Evolutionary conservation across 192 early-diverging fungal genomes (phyloP).

Genomic region (Umbelopsis vinacea): DNA sequence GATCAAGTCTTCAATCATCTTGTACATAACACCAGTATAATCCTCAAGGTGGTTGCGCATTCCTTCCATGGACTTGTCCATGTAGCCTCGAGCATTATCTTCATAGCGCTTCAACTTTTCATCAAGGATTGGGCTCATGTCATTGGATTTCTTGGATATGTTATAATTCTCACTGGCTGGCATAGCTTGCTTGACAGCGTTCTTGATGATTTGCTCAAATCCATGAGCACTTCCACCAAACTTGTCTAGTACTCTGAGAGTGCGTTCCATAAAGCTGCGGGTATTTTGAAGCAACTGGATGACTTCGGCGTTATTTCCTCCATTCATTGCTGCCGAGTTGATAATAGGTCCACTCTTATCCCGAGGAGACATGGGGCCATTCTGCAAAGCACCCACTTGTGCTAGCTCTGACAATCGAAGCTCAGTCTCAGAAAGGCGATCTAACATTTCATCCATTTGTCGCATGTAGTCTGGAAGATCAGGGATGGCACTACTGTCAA

Average conservation of each 20-base stretch:
- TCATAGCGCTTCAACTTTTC: constrained; percentile 37
- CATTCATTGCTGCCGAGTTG: not conserved
- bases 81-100: constrained; percentile 34
- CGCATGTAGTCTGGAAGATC: constrained; percentile 29
- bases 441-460: constrained; percentile 32
- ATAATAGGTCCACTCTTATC: not conserved
- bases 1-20: constrained; percentile 37
- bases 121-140: constrained; percentile 7
- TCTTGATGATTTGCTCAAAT: constrained; percentile 35
- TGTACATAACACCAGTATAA: constrained; percentile 37
- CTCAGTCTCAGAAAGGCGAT: constrained; percentile 28
- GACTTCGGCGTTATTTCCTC: not conserved
- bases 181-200: constrained; percentile 28
- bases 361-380: not conserved
- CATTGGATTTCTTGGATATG: constrained; percentile 24
- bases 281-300: constrained; percentile 20
- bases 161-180: constrained; percentile 25
- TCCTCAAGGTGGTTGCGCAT: constrained; percentile 37
- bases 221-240: constrained; percentile 29
- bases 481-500: constrained; percentile 28
- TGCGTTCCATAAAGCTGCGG: constrained; percentile 36
- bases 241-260: constrained; percentile 24
- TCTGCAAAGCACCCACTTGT: not conserved
- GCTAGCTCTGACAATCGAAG: constrained; percentile 21
- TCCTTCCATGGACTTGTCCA: constrained; percentile 33